A percentile compares a stretch with the other conserved stretches of the same genome.
These are phyloP conservation scores for Syzygium grande DNA, from an alignment of 345 rosid genomes.

Conservation along the genomic window DNA sequence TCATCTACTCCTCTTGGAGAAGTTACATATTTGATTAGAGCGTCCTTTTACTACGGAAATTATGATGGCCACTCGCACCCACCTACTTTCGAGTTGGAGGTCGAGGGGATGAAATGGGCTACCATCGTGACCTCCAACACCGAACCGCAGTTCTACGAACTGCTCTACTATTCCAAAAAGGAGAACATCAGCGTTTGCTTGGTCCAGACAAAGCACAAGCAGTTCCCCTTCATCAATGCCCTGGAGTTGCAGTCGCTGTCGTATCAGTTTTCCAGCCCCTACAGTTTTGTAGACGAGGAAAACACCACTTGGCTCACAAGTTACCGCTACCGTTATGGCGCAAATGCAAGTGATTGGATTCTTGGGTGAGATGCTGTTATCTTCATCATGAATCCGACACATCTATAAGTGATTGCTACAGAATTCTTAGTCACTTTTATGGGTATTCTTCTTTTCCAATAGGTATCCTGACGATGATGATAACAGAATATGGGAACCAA, in stretches of 20 bases:
- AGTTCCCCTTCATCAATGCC: conserved; percentile 1
- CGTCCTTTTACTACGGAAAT: conserved; percentile 4
- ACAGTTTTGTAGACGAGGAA: not conserved
- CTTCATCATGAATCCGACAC: not conserved
- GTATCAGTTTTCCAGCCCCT: no score
- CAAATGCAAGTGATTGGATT: not conserved
- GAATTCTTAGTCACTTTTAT: no score
- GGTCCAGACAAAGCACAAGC: not conserved
- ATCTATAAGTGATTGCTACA: not conserved
- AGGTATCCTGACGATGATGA: not conserved
- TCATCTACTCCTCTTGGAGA: no score
- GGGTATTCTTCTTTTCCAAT: not conserved
- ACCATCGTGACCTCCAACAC: not conserved
- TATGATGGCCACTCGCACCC: not conserved
- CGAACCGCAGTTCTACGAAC: not conserved
- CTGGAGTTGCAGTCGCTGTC: not conserved
- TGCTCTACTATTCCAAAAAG: not conserved
- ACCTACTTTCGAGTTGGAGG: conserved; percentile 1
- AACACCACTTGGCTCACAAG: not conserved
- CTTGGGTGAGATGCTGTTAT: not conserved
- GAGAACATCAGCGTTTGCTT: not conserved
- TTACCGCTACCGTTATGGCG: not conserved
- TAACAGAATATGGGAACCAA: not conserved
- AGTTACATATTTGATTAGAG: not conserved
- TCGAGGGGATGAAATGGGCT: conserved; percentile 1